A percentile compares a stretch with the other conserved stretches of the same genome.
phyloP scores from a whole-genome alignment of 169 alveolate species.

The Fabrea salina region DNA sequence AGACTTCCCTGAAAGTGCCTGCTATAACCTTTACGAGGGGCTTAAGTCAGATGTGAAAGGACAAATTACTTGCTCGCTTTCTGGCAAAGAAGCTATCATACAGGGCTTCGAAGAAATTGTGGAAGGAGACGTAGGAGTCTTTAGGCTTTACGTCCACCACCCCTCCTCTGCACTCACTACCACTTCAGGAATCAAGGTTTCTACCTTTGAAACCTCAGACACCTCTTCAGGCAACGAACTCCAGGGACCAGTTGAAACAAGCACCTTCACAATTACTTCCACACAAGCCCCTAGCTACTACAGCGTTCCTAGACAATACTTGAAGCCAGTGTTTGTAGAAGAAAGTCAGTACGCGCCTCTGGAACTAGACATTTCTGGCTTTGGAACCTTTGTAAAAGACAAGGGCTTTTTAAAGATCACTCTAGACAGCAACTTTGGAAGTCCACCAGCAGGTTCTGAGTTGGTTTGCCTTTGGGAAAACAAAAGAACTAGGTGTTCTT shows the following conservation, averaged over 20 bases:
- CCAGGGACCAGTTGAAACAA: neutral
- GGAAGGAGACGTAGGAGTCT: neutral
- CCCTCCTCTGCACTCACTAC: slow-evolving; percentile 18
- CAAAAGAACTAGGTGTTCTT: neutral
- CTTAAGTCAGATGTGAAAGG: neutral
- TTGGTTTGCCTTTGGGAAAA: slow-evolving; percentile 14
- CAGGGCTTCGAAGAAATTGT: neutral
- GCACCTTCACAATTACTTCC: neutral
- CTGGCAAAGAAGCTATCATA: neutral
- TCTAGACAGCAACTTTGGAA: neutral
- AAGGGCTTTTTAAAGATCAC: neutral
- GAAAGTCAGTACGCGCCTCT: slow-evolving; percentile 24
- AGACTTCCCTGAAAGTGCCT: neutral
- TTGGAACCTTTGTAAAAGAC: neutral
- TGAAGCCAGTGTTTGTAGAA: neutral
- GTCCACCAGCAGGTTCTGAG: neutral
- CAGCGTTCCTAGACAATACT: neutral
- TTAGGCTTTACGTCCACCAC: neutral
- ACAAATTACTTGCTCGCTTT: neutral
- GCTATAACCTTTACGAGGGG: neutral
- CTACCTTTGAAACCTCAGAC: neutral
- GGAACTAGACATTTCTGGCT: neutral
- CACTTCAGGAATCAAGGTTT: neutral
- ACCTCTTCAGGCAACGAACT: neutral
- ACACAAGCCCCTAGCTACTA: neutral